Conservation (phyloP, 805 yeast species). For the Zygoascus biomembranicola region DNA sequence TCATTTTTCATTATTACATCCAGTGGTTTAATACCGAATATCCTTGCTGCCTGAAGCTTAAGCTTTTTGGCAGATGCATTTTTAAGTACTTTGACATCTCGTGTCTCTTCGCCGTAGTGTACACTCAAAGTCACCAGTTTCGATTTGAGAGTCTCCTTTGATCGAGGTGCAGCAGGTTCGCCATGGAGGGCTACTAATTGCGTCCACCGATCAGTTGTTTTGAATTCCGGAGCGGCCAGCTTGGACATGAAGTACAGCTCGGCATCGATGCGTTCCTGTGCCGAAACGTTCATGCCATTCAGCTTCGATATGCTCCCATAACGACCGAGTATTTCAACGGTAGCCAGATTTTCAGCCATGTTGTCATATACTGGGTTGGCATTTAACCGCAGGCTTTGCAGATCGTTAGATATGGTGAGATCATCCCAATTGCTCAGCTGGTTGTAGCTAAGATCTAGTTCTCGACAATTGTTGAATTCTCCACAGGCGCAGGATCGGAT, state of each 20-base stretch:
- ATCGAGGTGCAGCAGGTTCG: slow-evolving; percentile 8
- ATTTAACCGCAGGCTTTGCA: slow-evolving; percentile 41
- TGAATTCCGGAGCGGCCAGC: slow-evolving; percentile 26
- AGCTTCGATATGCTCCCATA: slow-evolving; percentile 31
- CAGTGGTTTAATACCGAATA: slow-evolving; percentile 8
- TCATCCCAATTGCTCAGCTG: slow-evolving; percentile 37
- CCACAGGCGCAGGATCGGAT: background rate
- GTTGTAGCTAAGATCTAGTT: slow-evolving; percentile 48
- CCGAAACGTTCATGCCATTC: slow-evolving; percentile 49
- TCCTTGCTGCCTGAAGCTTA: slow-evolving; percentile 25
- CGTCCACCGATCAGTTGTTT: slow-evolving; percentile 32
- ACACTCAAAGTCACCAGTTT: slow-evolving; percentile 17
- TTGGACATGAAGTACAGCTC: slow-evolving; percentile 59
- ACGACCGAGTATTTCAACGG: background rate
- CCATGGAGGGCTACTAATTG: slow-evolving; percentile 32
- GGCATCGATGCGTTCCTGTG: slow-evolving; percentile 47
- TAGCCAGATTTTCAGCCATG: background rate
- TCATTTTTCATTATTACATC: slow-evolving; percentile 1
- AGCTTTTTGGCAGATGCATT: slow-evolving; percentile 32
- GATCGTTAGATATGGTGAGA: slow-evolving; percentile 31
- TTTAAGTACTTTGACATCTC: slow-evolving; percentile 19
- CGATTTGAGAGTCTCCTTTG: slow-evolving; percentile 10
- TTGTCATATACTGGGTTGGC: slow-evolving; percentile 41
- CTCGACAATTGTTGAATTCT: background rate
- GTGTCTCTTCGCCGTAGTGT: background rate